Evolutionary conservation across 2,329 filamentous ascomycete genomes (phyloP).

Genomic region (Fusarium nygamai): DNA sequence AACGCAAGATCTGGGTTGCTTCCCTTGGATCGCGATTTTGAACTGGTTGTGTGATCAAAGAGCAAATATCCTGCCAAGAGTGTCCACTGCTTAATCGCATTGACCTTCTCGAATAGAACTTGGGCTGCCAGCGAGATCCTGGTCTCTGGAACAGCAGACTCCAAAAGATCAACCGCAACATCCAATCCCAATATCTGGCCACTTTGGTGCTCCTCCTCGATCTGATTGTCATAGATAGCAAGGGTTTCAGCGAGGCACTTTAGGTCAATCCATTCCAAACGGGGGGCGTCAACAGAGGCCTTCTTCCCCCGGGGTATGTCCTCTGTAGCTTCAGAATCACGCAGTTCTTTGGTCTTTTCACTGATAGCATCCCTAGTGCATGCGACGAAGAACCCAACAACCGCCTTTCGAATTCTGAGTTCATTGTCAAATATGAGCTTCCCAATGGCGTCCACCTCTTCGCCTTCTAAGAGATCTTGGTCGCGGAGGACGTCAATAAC

Average conservation of each 20-base stretch:
- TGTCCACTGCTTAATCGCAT: constrained; percentile 88
- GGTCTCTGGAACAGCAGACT: constrained; percentile 76
- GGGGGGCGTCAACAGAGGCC: constrained; percentile 80
- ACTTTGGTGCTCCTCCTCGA: constrained; percentile 66
- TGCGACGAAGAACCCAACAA: constrained; percentile 89
- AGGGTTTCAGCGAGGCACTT: constrained; percentile 91
- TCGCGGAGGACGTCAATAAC: constrained; percentile 85
- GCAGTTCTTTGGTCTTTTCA: constrained; percentile 82
- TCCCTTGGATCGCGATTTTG: constrained; percentile 60
- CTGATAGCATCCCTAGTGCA: constrained; percentile 86
- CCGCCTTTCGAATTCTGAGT: constrained; percentile 83
- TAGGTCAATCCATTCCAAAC: constrained; percentile 87
- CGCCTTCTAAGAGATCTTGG: constrained; percentile 86
- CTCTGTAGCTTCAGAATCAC: constrained; percentile 79
- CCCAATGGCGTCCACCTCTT: constrained; percentile 89
- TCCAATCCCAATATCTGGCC: constrained; percentile 58
- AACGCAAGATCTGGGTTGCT: constrained; percentile 68
- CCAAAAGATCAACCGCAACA: constrained; percentile 64
- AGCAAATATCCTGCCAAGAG: constrained; percentile 88
- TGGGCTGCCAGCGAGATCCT: constrained; percentile 88
- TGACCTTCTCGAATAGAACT: constrained; percentile 82
- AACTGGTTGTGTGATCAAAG: constrained; percentile 83
- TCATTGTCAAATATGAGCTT: constrained; percentile 91
- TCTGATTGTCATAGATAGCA: constrained; percentile 79
- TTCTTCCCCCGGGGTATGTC: constrained; percentile 75